Evolutionary conservation across 495 filamentous ascomycete species (phyloP).

Genomic region (Neurospora tetraspora): DNA sequence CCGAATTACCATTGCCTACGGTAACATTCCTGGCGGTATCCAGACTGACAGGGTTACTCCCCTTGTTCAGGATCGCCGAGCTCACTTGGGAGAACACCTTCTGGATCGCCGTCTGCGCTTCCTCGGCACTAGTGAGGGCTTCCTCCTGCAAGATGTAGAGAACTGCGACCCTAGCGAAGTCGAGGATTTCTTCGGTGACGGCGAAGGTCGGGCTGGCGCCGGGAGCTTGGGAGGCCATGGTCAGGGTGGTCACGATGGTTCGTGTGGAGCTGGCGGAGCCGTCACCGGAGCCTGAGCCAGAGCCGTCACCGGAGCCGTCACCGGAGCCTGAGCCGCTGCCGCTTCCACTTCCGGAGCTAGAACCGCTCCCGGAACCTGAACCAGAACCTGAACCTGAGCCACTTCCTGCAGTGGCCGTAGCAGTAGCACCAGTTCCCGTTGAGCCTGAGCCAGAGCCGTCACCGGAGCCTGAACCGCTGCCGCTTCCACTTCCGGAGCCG

Average conservation of each 20-base stretch:
- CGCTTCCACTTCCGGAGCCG: neutral
- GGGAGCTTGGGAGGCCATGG: slow-evolving; percentile 15
- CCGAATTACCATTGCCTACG: slow-evolving; percentile 30
- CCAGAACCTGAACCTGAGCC: neutral
- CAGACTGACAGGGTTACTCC: slow-evolving; percentile 12
- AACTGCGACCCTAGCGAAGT: slow-evolving; percentile 57
- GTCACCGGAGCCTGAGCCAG: neutral
- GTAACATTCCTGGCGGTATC: slow-evolving; percentile 32
- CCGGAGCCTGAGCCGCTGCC: neutral
- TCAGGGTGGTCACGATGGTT: slow-evolving; percentile 17
- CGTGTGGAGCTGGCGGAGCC: slow-evolving; percentile 13
- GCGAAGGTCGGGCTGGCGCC: slow-evolving; percentile 23
- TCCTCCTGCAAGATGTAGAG: slow-evolving; percentile 53
- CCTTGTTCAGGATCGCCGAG: slow-evolving; percentile 12
- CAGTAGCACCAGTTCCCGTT: neutral
- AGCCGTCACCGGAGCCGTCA: neutral
- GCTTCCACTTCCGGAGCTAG: neutral
- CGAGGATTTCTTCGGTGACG: slow-evolving; percentile 41
- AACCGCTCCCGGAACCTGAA: neutral
- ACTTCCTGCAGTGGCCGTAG: neutral
- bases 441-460: too few species aligned
- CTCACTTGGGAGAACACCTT: slow-evolving; percentile 31
- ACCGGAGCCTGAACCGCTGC: neutral
- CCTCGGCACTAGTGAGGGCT: slow-evolving; percentile 39
- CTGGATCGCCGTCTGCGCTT: slow-evolving; percentile 48